Conservation (phyloP, 495 filamentous ascomycete genomes). For the Halenospora varia region DNA sequence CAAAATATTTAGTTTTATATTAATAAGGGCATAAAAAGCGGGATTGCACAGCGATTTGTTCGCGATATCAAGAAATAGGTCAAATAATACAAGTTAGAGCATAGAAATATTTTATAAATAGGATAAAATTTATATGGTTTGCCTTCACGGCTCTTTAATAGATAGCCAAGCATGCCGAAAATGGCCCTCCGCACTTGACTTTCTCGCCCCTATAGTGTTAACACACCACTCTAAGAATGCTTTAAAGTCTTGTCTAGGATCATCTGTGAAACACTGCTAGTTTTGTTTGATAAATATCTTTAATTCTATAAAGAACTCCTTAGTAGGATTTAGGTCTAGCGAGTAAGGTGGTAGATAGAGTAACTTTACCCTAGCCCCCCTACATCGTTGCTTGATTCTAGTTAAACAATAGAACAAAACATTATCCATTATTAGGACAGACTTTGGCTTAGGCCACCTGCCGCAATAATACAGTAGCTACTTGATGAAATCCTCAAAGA, state of each 20-base stretch:
- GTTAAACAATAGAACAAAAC: conserved; percentile 36
- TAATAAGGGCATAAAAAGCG: conserved; percentile 1
- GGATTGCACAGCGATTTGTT: conserved; percentile 4
- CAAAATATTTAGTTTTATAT: conserved; percentile 5
- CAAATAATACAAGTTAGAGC: conserved; percentile 5
- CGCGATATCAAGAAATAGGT: conserved; percentile 3
- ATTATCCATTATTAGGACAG: conserved; percentile 44
- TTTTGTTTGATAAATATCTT: conserved; percentile 14
- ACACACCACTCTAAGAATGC: conserved; percentile 24
- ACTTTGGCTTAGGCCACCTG: conserved; percentile 35
- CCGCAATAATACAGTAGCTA: conserved; percentile 35
- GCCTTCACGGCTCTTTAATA: background rate
- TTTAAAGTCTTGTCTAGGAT: conserved; percentile 17
- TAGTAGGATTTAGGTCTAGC: conserved; percentile 32
- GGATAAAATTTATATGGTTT: conserved; percentile 1
- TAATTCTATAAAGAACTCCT: conserved; percentile 27
- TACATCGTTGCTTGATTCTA: conserved; percentile 31
- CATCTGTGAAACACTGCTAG: conserved; percentile 15
- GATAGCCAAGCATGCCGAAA: conserved; percentile 33
- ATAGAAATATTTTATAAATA: background rate
- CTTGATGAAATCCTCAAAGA: conserved; percentile 41
- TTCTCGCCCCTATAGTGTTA: conserved; percentile 13
- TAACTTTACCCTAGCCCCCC: conserved; percentile 32
- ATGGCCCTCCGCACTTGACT: conserved; percentile 18
- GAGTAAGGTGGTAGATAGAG: conserved; percentile 34